Percentiles rank a stretch among this genome's conserved stretches.
Conservation (phyloP, 148 eudicot genomes). For the Bassia scoparia region DNA sequence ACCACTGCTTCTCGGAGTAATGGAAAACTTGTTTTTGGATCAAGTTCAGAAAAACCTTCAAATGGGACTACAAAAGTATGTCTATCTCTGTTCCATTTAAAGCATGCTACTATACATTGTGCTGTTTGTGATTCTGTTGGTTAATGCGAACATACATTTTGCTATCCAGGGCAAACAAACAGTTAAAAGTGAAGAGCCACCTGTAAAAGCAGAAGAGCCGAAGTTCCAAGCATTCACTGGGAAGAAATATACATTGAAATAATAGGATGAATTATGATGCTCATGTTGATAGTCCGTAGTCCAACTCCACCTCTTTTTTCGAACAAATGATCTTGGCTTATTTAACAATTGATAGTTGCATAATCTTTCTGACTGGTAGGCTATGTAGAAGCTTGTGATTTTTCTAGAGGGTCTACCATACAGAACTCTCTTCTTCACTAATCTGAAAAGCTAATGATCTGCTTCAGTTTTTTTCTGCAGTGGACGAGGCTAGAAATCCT, state of each 20-base stretch:
- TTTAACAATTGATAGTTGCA: background rate
- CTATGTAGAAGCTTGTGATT: background rate
- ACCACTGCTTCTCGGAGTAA: background rate
- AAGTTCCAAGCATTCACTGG: constrained; percentile 41
- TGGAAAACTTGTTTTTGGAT: constrained; percentile 38
- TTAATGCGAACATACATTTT: background rate
- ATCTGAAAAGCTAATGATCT: background rate
- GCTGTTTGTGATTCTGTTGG: background rate
- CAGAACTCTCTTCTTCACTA: background rate
- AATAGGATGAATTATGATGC: constrained; percentile 7
- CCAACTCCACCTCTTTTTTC: constrained; percentile 9
- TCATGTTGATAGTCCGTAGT: constrained; percentile 2
- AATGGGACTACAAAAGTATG: constrained; percentile 27
- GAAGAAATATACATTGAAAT: constrained; percentile 35
- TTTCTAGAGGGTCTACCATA: background rate
- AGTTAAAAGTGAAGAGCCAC: constrained; percentile 17
- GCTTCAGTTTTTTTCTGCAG: no score
- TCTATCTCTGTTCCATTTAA: background rate
- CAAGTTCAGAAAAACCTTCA: constrained; percentile 19
- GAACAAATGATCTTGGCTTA: background rate
- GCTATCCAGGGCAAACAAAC: constrained; percentile 19
- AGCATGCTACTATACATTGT: background rate
- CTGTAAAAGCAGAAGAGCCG: constrained; percentile 29
- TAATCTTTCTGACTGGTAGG: constrained; percentile 2
- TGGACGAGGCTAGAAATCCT: no score